Evolutionary conservation across 306 rosid genomes (phyloP).

Genomic region (Astragalus membranaceus): DNA sequence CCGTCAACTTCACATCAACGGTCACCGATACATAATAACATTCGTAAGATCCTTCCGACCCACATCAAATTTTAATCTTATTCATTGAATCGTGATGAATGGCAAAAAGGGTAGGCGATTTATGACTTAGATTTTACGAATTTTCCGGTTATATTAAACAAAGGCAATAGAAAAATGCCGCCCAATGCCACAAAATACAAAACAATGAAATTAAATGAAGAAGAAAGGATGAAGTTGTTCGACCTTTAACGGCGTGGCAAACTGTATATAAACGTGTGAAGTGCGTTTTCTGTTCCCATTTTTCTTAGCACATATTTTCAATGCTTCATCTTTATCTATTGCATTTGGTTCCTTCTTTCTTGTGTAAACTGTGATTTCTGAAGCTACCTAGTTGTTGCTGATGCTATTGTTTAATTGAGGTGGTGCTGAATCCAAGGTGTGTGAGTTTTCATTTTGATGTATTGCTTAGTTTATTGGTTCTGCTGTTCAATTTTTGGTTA

Average conservation of each 20-base stretch:
- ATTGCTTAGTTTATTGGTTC: background rate
- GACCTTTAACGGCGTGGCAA: slow-evolving; percentile 27
- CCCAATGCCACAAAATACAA: slow-evolving; percentile 18
- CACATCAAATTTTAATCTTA: background rate
- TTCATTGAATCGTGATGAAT: background rate
- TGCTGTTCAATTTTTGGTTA: background rate
- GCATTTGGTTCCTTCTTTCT: background rate
- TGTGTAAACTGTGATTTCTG: background rate
- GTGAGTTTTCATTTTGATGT: background rate
- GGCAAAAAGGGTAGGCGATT: background rate
- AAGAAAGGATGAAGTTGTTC: background rate
- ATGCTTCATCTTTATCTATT: background rate
- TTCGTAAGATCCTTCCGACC: background rate
- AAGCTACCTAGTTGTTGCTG: background rate
- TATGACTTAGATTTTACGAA: background rate
- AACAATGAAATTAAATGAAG: background rate
- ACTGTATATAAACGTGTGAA: slow-evolving; percentile 41
- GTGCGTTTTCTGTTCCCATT: background rate
- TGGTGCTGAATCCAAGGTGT: slow-evolving; percentile 32
- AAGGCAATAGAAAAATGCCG: slow-evolving; percentile 12
- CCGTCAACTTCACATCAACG: slow-evolving; percentile 18
- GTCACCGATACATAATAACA: background rate
- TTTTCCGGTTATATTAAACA: slow-evolving; percentile 22
- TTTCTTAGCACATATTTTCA: background rate
- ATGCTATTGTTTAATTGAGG: background rate